Percentiles rank a stretch among this genome's conserved stretches.
Conservation (phyloP, 768 basidiomycete genomes). For the Rhodosporidiobolus odoratus region DNA sequence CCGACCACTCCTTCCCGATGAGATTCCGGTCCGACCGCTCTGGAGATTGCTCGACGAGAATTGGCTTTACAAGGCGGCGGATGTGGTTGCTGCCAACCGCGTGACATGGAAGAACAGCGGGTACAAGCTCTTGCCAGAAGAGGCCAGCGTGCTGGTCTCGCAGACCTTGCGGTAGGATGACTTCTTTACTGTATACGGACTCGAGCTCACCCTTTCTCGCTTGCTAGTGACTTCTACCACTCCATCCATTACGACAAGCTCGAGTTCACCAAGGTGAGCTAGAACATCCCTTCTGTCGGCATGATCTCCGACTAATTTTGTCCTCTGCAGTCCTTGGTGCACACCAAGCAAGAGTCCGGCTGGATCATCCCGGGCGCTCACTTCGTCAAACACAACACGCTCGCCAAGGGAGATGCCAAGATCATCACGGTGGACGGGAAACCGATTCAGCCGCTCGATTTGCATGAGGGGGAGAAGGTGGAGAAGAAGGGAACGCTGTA, state of each 20-base stretch:
- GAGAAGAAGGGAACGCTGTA: background rate
- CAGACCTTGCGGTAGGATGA: background rate
- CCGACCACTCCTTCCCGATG: background rate
- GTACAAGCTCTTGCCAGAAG: background rate
- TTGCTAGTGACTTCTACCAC: slow-evolving; percentile 6
- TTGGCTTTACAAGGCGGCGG: background rate
- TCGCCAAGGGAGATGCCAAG: background rate
- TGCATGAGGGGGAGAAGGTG: too few species aligned
- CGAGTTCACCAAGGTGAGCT: background rate
- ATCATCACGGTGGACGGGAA: slow-evolving; percentile 8
- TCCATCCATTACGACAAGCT: background rate
- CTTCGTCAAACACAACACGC: background rate
- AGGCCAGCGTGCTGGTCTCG: background rate
- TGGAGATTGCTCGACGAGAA: background rate
- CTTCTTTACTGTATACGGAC: background rate
- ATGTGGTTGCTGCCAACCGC: background rate
- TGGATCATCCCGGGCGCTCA: slow-evolving; percentile 14
- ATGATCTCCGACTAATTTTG: background rate
- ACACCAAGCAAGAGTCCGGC: background rate
- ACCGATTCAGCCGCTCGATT: background rate
- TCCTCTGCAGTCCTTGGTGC: slow-evolving; percentile 2
- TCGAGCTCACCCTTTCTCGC: background rate
- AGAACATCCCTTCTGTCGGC: too few species aligned
- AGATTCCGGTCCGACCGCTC: background rate
- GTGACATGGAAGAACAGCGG: slow-evolving; percentile 10